These are phyloP conservation scores for Geotrichum siamense DNA, from an alignment of 1,139 yeast genomes.

Conservation along the genomic window DNA sequence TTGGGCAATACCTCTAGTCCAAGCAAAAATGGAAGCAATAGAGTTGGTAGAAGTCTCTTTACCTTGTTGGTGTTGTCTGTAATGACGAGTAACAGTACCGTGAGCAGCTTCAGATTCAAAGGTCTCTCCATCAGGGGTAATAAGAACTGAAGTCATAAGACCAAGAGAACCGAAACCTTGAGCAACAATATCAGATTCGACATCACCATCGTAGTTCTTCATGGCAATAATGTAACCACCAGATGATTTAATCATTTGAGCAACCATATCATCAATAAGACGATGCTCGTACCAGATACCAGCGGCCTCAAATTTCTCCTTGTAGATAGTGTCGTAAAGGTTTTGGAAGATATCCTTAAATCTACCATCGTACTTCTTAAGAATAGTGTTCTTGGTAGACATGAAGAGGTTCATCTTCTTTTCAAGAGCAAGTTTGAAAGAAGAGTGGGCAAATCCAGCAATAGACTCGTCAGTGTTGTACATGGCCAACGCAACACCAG, in stretches of 20 bases:
- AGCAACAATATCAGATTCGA: conserved; percentile 92
- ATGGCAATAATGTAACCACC: conserved; percentile 94
- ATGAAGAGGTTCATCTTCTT: conserved; percentile 73
- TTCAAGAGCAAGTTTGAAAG: conserved; percentile 79
- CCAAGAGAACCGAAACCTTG: conserved; percentile 97
- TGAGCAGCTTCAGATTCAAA: conserved; percentile 97
- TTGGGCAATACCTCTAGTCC: conserved; percentile 89
- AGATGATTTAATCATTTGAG: conserved; percentile 91
- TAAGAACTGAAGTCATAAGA: conserved; percentile 88
- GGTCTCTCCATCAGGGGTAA: conserved; percentile 92
- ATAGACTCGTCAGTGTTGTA: conserved; percentile 92
- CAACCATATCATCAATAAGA: conserved; percentile 96
- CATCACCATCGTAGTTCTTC: conserved; percentile 97
- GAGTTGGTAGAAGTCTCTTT: conserved; percentile 97
- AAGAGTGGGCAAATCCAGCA: conserved; percentile 82
- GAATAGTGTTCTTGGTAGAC: conserved; percentile 89
- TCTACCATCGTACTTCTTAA: conserved; percentile 88
- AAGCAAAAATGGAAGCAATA: conserved; percentile 94
- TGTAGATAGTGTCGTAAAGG: conserved; percentile 64
- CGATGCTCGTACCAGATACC: conserved; percentile 96
- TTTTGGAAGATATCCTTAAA: conserved; percentile 89
- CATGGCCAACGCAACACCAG: conserved; percentile 91
- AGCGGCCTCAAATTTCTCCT: conserved; percentile 58
- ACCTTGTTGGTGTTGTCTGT: conserved; percentile 89
- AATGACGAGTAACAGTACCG: conserved; percentile 96